Evolutionary conservation across 805 yeast species (phyloP).

Genomic region (Metschnikowia proteae): DNA sequence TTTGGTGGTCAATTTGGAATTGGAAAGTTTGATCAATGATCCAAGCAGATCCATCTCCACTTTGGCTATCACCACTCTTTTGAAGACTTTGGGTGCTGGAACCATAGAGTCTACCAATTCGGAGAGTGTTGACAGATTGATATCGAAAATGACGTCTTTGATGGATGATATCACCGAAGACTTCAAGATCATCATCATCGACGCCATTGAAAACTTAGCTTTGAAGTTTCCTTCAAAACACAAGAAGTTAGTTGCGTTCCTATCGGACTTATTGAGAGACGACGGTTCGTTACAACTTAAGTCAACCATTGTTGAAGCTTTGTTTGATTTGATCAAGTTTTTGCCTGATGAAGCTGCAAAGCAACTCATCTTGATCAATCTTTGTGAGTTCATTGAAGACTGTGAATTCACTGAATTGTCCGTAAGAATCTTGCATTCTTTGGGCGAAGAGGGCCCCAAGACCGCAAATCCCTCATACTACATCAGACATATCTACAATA

Average conservation of each 20-base stretch:
- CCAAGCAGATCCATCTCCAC: constrained; percentile 90
- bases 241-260: constrained; percentile 73
- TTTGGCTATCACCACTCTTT: constrained; percentile 91
- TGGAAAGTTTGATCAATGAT: constrained; percentile 84
- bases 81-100: constrained; percentile 87
- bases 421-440: constrained; percentile 84
- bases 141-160: constrained; percentile 79
- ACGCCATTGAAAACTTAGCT: constrained; percentile 89
- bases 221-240: constrained; percentile 91
- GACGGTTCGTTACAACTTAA: constrained; percentile 89
- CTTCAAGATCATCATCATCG: constrained; percentile 90
- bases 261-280: constrained; percentile 79
- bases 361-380: constrained; percentile 76
- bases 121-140: constrained; percentile 79
- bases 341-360: constrained; percentile 69
- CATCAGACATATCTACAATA: constrained; percentile 93
- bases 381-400: constrained; percentile 97
- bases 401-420: constrained; percentile 94
- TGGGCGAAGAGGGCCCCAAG: constrained; percentile 93
- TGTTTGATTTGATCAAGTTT: constrained; percentile 85
- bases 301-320: constrained; percentile 84
- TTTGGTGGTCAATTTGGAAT: constrained; percentile 74
- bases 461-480: constrained; percentile 83
- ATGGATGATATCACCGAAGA: constrained; percentile 95
- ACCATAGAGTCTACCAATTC: constrained; percentile 36